Conservation (phyloP, 2,329 filamentous ascomycete genomes). For the Talaromyces sp. region DNA sequence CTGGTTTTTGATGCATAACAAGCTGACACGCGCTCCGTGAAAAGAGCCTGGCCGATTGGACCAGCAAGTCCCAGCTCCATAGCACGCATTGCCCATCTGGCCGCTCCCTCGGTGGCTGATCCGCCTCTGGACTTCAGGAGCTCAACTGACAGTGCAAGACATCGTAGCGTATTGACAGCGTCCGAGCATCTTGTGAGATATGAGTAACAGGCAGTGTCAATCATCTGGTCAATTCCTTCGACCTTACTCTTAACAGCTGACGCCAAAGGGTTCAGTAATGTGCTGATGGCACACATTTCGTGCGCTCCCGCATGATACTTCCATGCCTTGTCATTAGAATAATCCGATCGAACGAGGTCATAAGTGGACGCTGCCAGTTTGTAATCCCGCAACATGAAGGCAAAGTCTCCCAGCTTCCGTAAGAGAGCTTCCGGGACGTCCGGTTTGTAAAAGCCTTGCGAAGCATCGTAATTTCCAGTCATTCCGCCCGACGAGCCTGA, state of each 20-base stretch:
- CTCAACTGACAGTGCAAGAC: slow-evolving; percentile 70
- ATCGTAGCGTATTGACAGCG: slow-evolving; percentile 74
- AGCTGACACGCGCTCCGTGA: slow-evolving; percentile 78
- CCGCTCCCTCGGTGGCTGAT: slow-evolving; percentile 76
- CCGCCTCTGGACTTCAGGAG: slow-evolving; percentile 76
- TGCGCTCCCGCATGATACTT: slow-evolving; percentile 87
- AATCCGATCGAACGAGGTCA: slow-evolving; percentile 82
- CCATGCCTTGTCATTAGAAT: slow-evolving; percentile 94
- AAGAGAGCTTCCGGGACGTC: slow-evolving; percentile 85
- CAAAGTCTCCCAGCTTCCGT: slow-evolving; percentile 88
- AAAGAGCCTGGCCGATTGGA: slow-evolving; percentile 68
- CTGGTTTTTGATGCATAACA: slow-evolving; percentile 75
- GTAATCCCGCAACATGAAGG: slow-evolving; percentile 96
- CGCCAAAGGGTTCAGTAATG: slow-evolving; percentile 69
- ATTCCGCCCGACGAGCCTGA: slow-evolving; percentile 38
- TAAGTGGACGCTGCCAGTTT: slow-evolving; percentile 89
- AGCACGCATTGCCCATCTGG: slow-evolving; percentile 73
- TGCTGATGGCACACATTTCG: slow-evolving; percentile 87
- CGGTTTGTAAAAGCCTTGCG: slow-evolving; percentile 74
- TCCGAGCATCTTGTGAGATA: slow-evolving; percentile 80
- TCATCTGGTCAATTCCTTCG: slow-evolving; percentile 77
- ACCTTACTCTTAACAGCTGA: slow-evolving; percentile 69
- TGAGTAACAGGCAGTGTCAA: slow-evolving; percentile 87
- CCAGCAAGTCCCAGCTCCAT: slow-evolving; percentile 75
- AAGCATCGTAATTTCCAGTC: slow-evolving; percentile 66